Evolutionary conservation across 2,329 filamentous ascomycete genomes (phyloP).

Genomic region (Ceratocystis diversiconidia): DNA sequence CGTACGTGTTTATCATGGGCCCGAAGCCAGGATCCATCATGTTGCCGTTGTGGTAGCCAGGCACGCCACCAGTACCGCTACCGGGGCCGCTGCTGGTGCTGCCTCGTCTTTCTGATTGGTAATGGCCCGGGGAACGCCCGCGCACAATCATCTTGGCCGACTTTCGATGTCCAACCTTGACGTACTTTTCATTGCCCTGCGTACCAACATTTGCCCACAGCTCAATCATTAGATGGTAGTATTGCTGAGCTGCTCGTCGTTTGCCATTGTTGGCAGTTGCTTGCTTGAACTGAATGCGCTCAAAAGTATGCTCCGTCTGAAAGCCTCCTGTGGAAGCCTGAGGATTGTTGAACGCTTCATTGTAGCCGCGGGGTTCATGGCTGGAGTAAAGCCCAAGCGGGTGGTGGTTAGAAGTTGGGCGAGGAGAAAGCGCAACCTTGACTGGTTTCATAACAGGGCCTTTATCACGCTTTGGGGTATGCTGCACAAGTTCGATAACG

Average conservation of each 20-base stretch:
- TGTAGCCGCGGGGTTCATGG: conserved; percentile 22
- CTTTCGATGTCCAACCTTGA: conserved; percentile 57
- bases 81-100: conserved; percentile 54
- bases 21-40: conserved; percentile 30
- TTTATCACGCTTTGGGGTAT: conserved; percentile 84
- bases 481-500: conserved; percentile 70
- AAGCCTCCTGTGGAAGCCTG: conserved; percentile 25
- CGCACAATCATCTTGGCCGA: conserved; percentile 79
- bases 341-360: conserved; percentile 18
- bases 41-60: conserved; percentile 32
- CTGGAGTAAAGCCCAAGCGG: conserved; percentile 33
- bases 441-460: conserved; percentile 65
- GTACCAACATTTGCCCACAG: conserved; percentile 55
- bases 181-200: conserved; percentile 38
- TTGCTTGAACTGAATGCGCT: conserved; percentile 87
- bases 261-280: conserved; percentile 92
- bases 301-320: conserved; percentile 52
- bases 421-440: conserved; percentile 52
- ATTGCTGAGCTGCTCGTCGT: conserved; percentile 76
- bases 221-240: conserved; percentile 81
- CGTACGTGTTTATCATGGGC: conserved; percentile 29
- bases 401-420: conserved; percentile 41
- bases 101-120: conserved; percentile 54
- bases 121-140: conserved; percentile 68
- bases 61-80: conserved; percentile 49